Evolutionary conservation across 2,329 filamentous ascomycete genomes (phyloP).

Genomic region (Aphanoascus verrucosus): DNA sequence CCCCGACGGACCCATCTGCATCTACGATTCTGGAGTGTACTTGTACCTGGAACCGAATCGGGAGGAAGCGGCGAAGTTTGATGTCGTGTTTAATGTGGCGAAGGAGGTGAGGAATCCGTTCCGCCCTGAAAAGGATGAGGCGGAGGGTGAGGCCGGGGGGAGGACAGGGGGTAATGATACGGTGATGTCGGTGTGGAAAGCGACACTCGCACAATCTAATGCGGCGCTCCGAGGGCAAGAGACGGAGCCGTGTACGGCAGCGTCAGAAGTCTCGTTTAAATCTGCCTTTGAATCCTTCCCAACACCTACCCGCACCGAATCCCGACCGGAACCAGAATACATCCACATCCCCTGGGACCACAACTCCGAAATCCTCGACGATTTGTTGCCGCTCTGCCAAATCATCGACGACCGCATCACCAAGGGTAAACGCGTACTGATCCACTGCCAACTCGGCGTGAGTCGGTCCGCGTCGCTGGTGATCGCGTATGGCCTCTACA

Average conservation of each 20-base stretch:
- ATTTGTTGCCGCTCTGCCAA: slow-evolving; percentile 49
- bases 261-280: slow-evolving; percentile 40
- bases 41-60: slow-evolving; percentile 53
- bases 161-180: too few species aligned
- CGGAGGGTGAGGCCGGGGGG: too few species aligned
- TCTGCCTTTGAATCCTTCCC: slow-evolving; percentile 38
- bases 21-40: slow-evolving; percentile 52
- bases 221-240: slow-evolving; percentile 17
- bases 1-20: slow-evolving; percentile 53
- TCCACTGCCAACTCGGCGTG: slow-evolving; percentile 56
- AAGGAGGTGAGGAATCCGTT: slow-evolving; percentile 56
- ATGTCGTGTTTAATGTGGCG: slow-evolving; percentile 55
- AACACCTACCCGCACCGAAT: slow-evolving; percentile 25
- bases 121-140: too few species aligned
- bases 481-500: slow-evolving; percentile 55
- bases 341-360: slow-evolving; percentile 58
- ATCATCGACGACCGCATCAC: slow-evolving; percentile 50
- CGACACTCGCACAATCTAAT: slow-evolving; percentile 30
- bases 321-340: slow-evolving; percentile 47
- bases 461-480: slow-evolving; percentile 56
- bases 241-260: slow-evolving; percentile 34
- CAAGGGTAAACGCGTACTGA: slow-evolving; percentile 49
- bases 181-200: slow-evolving; percentile 40
- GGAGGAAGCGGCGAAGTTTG: slow-evolving; percentile 49
- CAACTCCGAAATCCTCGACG: slow-evolving; percentile 56